Evolutionary conservation across 306 rosid species (phyloP), one percentile per base, ranked within the genome.

Genomic region (Medicago ruthenica): DNA sequence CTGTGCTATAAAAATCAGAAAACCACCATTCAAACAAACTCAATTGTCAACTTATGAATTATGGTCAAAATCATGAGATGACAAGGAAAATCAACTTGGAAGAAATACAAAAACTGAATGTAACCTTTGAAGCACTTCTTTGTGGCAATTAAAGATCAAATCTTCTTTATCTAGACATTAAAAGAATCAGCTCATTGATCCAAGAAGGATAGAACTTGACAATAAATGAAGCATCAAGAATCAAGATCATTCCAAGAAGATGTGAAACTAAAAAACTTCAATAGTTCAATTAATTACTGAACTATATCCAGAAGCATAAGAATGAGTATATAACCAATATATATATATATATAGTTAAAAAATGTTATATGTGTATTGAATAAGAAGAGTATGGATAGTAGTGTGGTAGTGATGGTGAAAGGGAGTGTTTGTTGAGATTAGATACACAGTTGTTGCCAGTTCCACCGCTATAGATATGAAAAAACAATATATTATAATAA

Each of bases 41-140:
- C n/a, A n/a, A n/a, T n/a, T n/a, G n/a, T n/a, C n/a, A n/a, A 24
- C 27, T 24, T 24, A 24, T 24, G 3, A 24, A 24, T 3, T 24
- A 24, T 24, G 27, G 27, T 24, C 27, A n/a, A n/a, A n/a, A n/a
- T n/a, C n/a, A n/a, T n/a, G n/a, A n/a, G n/a, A n/a, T n/a, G n/a
- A n/a, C n/a, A n/a, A n/a, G n/a, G n/a, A 24, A 24, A 24, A 24
- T 24, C 27, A 24, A 15, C 27, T 73, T 8, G 20, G 59, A 41
- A 59, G 9, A 50, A 45, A 57, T 76, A 71, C 57, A 68, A 80
- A 15, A 79, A 83, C 50, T 87, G 87, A 83, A 85, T 58, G 31
- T 59, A 78, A 48, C 24, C 3, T 8, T 84, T 64, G 45, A 70
- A 27, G 18, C 60, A 12, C 0, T 31, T n/a, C 1, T 59, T 51